Percentiles rank a stretch among this genome's conserved stretches.
Evolutionary conservation across 495 filamentous ascomycete species (phyloP).

Genomic region (Bathelium albidoporum): DNA sequence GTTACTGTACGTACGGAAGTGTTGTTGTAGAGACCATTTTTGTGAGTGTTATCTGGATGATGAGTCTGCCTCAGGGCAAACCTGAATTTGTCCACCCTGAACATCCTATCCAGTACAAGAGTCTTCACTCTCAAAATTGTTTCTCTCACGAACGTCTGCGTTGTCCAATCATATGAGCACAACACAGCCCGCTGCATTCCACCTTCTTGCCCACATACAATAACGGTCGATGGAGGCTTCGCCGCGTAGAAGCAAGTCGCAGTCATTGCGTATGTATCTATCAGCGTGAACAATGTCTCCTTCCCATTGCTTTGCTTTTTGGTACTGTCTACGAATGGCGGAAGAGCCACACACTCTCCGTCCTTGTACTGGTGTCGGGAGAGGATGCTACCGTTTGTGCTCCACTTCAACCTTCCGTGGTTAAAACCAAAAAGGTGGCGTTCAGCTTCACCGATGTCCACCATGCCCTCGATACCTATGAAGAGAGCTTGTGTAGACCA

Average conservation of each 20-base stretch:
- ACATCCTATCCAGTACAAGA: constrained; percentile 13
- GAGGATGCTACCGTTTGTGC: constrained; percentile 17
- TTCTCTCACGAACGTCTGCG: constrained; percentile 20
- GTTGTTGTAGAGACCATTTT: not conserved
- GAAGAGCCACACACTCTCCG: constrained; percentile 8
- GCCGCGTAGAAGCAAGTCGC: constrained; percentile 31
- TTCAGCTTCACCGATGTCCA: constrained; percentile 25
- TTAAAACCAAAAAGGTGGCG: constrained; percentile 23
- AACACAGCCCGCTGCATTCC: constrained; percentile 34
- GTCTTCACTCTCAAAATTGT: constrained; percentile 25
- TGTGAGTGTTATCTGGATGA: not conserved
- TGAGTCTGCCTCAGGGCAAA: not conserved
- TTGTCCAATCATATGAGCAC: constrained; percentile 24
- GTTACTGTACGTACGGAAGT: not conserved
- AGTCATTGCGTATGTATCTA: constrained; percentile 26
- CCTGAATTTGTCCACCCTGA: not conserved
- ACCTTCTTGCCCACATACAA: constrained; percentile 32
- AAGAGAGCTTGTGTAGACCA: constrained; percentile 26
- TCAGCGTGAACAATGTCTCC: constrained; percentile 22
- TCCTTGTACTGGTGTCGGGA: constrained; percentile 18
- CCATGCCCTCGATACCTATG: constrained; percentile 30
- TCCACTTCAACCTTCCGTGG: constrained; percentile 21
- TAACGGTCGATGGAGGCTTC: constrained; percentile 28
- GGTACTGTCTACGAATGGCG: not conserved
- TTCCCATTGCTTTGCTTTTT: constrained; percentile 3